Evolutionary conservation across 2,329 filamentous ascomycete genomes (phyloP), one percentile per base, ranked within the genome.

Genomic region (Xylariaceae sp.): DNA sequence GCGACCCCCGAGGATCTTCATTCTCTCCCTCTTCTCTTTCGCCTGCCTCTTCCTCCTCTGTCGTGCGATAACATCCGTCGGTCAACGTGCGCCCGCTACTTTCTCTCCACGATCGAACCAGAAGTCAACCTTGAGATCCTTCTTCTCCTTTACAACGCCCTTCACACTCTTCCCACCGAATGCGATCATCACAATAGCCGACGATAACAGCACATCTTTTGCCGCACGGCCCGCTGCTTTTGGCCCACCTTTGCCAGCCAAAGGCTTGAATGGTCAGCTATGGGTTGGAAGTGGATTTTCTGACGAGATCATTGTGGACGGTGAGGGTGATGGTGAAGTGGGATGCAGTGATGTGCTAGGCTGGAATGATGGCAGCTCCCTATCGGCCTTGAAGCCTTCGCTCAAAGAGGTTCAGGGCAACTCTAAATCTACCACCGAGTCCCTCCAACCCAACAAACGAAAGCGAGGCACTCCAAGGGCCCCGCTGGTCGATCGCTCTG

Each of bases 201-300:
- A 98, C 75, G 95, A 99, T 76, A 99, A 99, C 75, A 96, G 92
- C 65, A 99, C 95, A 11, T 96, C 96, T 66, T 99, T 99, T 77
- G 82, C 96, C 53, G 93, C 95, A 39, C 84, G 95, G 45, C 95
- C 95, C 58, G 95, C 95, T 50, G 93, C 92, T 34, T 99, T 98
- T 76, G 95, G 95, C 0, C 92, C 95, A 4, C 78, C 84, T 34
- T 78, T 99, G 34, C 90, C 90, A 0, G 74, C 80, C 11, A 86
- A 84, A 56, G 94, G 95, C 23, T 76, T 98, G 62, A 96, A 91
- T 69, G 93, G 92, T 14, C 90, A 93, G 71, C 79, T 99, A 48
- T 98, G 94, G 94, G 90, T 96, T 53, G 94, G 94, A 4, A 94
- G 88, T 69, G 92, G 92, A 19, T 97, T 98, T 73, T 88, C 88